A percentile compares a stretch with the other conserved stretches of the same genome.
Conservation (phyloP, 1,284 basidiomycete species). For the Leccinum ambiguum region DNA sequence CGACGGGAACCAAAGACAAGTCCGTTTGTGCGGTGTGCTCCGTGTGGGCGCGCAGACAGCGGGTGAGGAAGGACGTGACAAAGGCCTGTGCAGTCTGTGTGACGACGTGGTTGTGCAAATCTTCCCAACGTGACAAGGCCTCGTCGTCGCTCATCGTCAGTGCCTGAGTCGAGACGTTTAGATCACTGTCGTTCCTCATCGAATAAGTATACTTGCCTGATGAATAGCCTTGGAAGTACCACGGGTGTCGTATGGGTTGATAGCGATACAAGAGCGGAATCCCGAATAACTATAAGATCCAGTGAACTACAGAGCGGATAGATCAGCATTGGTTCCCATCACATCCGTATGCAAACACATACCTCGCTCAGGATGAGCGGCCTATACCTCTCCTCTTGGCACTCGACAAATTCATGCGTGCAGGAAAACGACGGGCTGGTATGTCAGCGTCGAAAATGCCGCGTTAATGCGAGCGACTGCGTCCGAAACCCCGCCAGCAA, state of each 20-base stretch:
- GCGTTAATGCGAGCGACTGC: conserved; percentile 83
- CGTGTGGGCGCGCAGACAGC: conserved; percentile 67
- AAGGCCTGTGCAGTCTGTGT: conserved; percentile 87
- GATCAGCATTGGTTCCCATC: conserved; percentile 7
- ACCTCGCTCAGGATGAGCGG: conserved; percentile 80
- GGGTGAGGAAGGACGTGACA: conserved; percentile 75
- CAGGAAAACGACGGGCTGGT: conserved; percentile 86
- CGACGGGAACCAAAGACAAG: conserved; percentile 41
- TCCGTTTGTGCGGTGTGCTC: conserved; percentile 50
- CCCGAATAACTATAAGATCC: conserved; percentile 86
- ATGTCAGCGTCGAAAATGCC: conserved; percentile 79
- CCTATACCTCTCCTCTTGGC: conserved; percentile 66
- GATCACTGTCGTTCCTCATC: neutral
- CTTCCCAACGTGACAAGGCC: conserved; percentile 76
- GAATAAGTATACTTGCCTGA: conserved; percentile 33
- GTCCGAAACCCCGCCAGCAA: conserved; percentile 73
- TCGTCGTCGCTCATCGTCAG: conserved; percentile 89
- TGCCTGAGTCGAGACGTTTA: conserved; percentile 38
- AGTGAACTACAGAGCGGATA: conserved; percentile 59
- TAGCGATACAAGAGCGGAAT: conserved; percentile 81
- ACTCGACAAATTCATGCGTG: conserved; percentile 88
- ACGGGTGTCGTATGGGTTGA: conserved; percentile 82
- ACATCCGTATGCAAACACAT: conserved; percentile 21
- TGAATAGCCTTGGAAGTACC: conserved; percentile 77
- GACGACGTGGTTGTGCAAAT: conserved; percentile 83